Evolutionary conservation across 768 basidiomycete species (phyloP).

Genomic region (Galerina sulciceps): DNA sequence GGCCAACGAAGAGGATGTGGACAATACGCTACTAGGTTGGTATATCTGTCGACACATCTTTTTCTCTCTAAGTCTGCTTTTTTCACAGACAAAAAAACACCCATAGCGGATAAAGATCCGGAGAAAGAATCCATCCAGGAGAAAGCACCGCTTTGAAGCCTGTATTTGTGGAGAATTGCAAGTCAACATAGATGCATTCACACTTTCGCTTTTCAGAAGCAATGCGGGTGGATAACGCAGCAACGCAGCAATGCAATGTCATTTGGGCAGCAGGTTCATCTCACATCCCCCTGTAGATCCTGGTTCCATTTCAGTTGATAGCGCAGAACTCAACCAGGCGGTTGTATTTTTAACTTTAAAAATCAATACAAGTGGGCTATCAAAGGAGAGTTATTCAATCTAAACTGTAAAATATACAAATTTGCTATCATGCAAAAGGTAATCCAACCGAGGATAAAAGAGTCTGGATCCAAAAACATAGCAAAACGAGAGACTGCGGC

Average conservation of each 20-base stretch:
- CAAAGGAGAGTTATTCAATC: constrained; percentile 12
- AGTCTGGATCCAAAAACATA: constrained; percentile 17
- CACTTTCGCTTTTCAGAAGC: no score
- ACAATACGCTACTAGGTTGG: constrained; percentile 30
- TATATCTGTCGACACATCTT: not conserved
- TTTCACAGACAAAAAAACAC: not conserved
- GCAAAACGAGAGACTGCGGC: constrained; percentile 13
- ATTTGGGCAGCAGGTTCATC: no score
- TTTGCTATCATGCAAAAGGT: constrained; percentile 19
- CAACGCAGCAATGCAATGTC: no score
- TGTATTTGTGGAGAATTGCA: no score
- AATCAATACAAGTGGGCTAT: constrained; percentile 5
- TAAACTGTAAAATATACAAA: constrained; percentile 23
- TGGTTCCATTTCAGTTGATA: no score
- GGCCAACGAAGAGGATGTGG: constrained; percentile 74
- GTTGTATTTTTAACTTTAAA: not conserved
- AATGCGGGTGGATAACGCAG: no score
- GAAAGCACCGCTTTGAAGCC: not conserved
- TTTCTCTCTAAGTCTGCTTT: not conserved
- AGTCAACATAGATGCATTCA: no score
- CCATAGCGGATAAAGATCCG: not conserved
- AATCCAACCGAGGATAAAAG: constrained; percentile 19
- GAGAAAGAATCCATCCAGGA: constrained; percentile 6
- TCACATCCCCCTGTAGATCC: no score
- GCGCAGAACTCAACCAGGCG: not conserved